phyloP scores from a whole-genome alignment of 108 stramenopile species.

The Cyclotella distinguenda region DNA sequence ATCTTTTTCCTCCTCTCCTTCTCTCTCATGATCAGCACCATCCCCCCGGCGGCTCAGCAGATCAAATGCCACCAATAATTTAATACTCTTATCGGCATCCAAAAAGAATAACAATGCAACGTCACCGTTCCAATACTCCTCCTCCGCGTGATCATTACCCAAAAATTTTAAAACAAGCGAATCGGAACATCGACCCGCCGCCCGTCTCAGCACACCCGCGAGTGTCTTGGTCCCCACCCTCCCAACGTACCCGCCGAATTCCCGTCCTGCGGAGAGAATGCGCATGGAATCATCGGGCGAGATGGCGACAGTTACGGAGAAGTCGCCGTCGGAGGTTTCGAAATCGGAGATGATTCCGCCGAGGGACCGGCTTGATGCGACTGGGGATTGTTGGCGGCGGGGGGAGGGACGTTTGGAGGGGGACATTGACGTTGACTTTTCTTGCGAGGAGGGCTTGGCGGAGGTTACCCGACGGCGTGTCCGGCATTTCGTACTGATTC shows the following conservation, averaged over 20 bases:
- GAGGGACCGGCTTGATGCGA: neutral
- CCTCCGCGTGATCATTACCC: constrained; percentile 12
- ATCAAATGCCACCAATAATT: constrained; percentile 61
- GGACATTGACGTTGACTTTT: no score
- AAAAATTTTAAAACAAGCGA: neutral
- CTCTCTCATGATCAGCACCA: neutral
- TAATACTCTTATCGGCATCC: constrained; percentile 60
- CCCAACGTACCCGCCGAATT: constrained; percentile 49
- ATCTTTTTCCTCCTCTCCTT: constrained; percentile 11
- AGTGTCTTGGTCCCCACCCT: neutral
- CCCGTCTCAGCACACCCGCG: neutral
- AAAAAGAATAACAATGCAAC: constrained; percentile 65
- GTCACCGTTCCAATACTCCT: constrained; percentile 35
- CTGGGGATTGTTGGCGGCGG: no score
- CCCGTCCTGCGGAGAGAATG: constrained; percentile 56
- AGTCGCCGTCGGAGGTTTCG: neutral
- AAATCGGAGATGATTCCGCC: neutral
- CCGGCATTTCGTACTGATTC: no score
- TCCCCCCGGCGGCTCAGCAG: constrained; percentile 6
- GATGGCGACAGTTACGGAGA: constrained; percentile 69
- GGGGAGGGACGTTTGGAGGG: no score
- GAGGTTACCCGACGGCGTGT: no score
- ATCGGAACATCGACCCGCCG: neutral
- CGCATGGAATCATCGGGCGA: constrained; percentile 59
- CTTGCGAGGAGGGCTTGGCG: no score